Evolutionary conservation across 495 filamentous ascomycete species (phyloP), one percentile per base, ranked within the genome.

Genomic region (Aspergillus carlsbadensis): DNA sequence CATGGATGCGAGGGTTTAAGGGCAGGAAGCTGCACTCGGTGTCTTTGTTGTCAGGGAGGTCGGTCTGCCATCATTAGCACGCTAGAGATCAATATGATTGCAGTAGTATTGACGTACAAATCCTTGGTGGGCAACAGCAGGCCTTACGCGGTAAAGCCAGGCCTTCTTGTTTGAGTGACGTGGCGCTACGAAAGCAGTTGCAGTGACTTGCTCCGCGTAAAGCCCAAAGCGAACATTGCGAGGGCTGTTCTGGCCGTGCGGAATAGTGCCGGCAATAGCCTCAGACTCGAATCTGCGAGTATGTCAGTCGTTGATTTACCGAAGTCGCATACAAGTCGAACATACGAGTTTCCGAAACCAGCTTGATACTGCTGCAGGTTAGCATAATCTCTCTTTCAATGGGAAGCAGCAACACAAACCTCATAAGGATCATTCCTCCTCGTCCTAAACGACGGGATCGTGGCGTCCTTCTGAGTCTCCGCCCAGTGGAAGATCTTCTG

Each of bases 401-500:
- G 17, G 6, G 3, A n/a, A n/a, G 11, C 8, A 22, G 10, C 6
- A 11, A 29, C 13, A 60, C 61, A 36, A 70, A 79, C 76, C 69
- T 77, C 62, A 63, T 80, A 82, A 34, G 78, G 79, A 58, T 82
- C 78, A 61, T 81, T 82, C 45, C 72, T 73, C 53, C 78, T 70
- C 47, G 70, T 76, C 40, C 57, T 59, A 52, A 80, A 80, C 7
- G 77, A 79, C 44, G 77, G 77, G 37, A 79, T 73, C 1, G 63
- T 54, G 15, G 68, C 77, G 65, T 80, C 70, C 65, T 81, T 76
- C 51, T 83, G 80, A 2, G 79, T 81, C 63, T 81, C 79, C 10
- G 78, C 79, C 80, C 80, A 81, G 62, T 82, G 79, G 72, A 83
- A 81, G 49, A 83, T 79, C 45, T 80, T 74, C 59, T 82, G 78